These are phyloP conservation scores for Geranomyces variabilis DNA, from an alignment of 192 early-diverging fungal genomes.

Conservation along the genomic window DNA sequence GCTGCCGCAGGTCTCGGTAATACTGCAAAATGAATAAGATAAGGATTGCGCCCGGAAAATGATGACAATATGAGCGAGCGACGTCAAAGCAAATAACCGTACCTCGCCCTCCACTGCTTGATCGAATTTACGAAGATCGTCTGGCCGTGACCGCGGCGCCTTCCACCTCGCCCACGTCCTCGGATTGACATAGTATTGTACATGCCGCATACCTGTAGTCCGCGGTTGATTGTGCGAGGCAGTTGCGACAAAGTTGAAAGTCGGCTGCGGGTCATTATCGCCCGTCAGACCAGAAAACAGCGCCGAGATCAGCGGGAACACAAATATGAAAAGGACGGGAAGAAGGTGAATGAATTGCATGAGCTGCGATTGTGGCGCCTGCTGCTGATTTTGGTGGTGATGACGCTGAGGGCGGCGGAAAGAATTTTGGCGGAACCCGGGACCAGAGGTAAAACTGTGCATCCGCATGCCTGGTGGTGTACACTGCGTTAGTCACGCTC, in stretches of 20 bases:
- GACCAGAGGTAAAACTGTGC: constrained; percentile 49
- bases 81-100: background rate
- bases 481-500: background rate
- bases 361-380: constrained; percentile 34
- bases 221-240: constrained; percentile 54
- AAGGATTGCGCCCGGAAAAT: no score
- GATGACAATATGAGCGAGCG: no score
- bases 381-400: constrained; percentile 54
- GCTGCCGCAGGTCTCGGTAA: constrained; percentile 62
- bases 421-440: constrained; percentile 55
- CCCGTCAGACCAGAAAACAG: constrained; percentile 43
- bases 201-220: constrained; percentile 59
- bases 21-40: constrained; percentile 44
- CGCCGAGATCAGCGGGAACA: constrained; percentile 73
- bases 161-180: constrained; percentile 45
- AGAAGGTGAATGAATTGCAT: constrained; percentile 72
- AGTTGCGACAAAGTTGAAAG: constrained; percentile 67
- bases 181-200: constrained; percentile 82
- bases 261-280: constrained; percentile 44
- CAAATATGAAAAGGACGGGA: constrained; percentile 75
- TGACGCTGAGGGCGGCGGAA: constrained; percentile 28
- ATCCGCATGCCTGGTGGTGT: constrained; percentile 26
- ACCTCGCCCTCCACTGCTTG: constrained; percentile 68
- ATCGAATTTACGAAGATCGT: constrained; percentile 70
- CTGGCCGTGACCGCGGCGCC: constrained; percentile 43